Evolutionary conservation across 2,329 filamentous ascomycete genomes (phyloP).

Genomic region (Hypoxylon sp.): DNA sequence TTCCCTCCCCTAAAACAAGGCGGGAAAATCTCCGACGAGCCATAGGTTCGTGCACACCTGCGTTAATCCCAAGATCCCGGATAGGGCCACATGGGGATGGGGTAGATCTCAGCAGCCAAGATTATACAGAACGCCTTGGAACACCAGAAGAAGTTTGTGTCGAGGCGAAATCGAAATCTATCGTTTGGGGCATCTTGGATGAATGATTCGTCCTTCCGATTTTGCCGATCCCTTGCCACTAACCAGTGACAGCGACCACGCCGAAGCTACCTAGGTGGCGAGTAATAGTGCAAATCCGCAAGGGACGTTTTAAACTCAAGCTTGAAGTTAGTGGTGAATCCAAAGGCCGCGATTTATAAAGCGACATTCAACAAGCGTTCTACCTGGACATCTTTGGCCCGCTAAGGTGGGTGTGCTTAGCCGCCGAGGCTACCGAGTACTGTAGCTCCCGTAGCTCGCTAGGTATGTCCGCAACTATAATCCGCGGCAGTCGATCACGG

Average conservation of each 20-base stretch:
- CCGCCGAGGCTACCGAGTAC: not conserved
- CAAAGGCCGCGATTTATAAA: not conserved
- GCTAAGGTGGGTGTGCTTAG: not conserved
- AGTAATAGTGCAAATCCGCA: too few relatives aligned
- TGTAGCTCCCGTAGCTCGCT: conserved; percentile 10
- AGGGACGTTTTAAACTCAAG: too few relatives aligned
- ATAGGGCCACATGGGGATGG: conserved; percentile 14
- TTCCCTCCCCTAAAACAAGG: conserved; percentile 23
- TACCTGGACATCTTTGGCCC: too few relatives aligned
- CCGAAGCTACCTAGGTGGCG: too few relatives aligned
- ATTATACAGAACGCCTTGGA: not conserved
- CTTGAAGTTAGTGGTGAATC: not conserved
- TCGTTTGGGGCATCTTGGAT: not conserved
- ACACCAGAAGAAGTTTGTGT: not conserved
- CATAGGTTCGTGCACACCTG: conserved; percentile 6
- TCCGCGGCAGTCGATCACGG: conserved; percentile 8
- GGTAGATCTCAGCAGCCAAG: conserved; percentile 27
- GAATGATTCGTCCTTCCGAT: too few relatives aligned
- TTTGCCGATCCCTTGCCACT: too few relatives aligned
- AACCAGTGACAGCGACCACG: too few relatives aligned
- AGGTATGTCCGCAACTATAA: too few relatives aligned
- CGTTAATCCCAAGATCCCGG: conserved; percentile 13
- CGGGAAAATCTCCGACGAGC: conserved; percentile 19
- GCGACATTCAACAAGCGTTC: too few relatives aligned
- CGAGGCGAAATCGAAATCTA: not conserved